Evolutionary conservation across 352 stramenopile genomes (phyloP).

Genomic region (Globisporangium recalcitrans): DNA sequence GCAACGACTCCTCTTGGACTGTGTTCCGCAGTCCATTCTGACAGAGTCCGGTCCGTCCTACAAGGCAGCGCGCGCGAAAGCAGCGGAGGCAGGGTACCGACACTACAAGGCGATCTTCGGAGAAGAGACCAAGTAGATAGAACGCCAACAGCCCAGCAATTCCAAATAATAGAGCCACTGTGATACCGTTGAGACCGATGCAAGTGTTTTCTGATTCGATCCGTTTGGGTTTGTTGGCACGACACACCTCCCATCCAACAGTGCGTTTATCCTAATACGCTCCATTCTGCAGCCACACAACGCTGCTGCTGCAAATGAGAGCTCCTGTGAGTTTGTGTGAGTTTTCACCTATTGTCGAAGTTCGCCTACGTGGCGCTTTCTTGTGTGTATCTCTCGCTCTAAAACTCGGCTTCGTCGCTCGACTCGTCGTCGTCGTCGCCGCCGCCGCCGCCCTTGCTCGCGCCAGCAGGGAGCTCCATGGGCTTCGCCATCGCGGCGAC

Average conservation of each 20-base stretch:
- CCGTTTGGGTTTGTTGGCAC: not conserved
- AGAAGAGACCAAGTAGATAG: not conserved
- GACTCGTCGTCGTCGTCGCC: slow-evolving; percentile 61
- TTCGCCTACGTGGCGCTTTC: not conserved
- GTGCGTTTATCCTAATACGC: not conserved
- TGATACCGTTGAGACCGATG: too few species aligned
- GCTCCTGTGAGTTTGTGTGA: not conserved
- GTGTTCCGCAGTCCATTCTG: slow-evolving; percentile 31
- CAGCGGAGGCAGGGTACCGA: slow-evolving; percentile 44
- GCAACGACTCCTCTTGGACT: not conserved
- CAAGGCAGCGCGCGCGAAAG: slow-evolving; percentile 50
- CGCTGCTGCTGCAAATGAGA: not conserved
- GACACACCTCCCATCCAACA: too few species aligned
- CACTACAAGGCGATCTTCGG: slow-evolving; percentile 36
- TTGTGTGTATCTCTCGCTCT: slow-evolving; percentile 16
- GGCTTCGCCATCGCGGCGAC: slow-evolving; percentile 64
- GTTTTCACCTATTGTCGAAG: slow-evolving; percentile 1
- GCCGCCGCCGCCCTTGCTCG: slow-evolving; percentile 11
- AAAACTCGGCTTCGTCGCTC: slow-evolving; percentile 85
- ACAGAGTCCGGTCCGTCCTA: slow-evolving; percentile 49
- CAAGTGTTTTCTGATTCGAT: not conserved
- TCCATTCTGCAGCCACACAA: not conserved
- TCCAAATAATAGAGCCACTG: too few species aligned
- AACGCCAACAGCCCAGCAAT: not conserved
- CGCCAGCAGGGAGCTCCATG: slow-evolving; percentile 42